These are phyloP conservation scores for Atalantia buxifolia DNA, from an alignment of 345 rosid species.

Conservation along the genomic window DNA sequence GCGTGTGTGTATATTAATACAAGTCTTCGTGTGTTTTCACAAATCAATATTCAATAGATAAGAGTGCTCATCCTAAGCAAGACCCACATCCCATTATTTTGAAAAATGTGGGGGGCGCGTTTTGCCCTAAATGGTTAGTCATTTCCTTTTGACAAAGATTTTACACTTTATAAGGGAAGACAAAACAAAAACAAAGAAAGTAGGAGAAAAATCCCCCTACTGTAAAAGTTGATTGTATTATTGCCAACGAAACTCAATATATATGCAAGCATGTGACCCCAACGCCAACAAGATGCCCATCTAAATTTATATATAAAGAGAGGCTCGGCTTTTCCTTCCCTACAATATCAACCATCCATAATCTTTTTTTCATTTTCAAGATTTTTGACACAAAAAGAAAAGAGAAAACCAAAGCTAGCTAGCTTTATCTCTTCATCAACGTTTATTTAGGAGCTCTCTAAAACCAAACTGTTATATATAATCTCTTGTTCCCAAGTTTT, in stretches of 20 bases:
- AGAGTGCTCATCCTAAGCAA: not conserved
- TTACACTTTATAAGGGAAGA: constrained; percentile 4
- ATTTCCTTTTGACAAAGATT: constrained; percentile 1
- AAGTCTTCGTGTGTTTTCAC: not conserved
- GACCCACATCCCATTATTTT: not conserved
- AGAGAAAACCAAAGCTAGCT: not conserved
- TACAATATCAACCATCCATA: not conserved
- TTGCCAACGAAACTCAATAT: not conserved
- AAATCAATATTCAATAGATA: not conserved
- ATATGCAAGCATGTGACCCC: not conserved
- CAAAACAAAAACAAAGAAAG: not conserved
- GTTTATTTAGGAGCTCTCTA: not conserved
- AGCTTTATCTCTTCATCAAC: not conserved
- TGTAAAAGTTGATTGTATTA: not conserved
- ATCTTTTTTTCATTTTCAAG: not conserved
- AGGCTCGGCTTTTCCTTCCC: not conserved
- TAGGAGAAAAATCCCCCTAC: constrained; percentile 10
- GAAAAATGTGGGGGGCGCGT: not conserved
- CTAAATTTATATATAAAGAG: not conserved
- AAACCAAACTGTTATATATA: not conserved
- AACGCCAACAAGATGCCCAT: not conserved
- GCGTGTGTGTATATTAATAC: too few species aligned
- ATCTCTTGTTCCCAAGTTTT: not conserved
- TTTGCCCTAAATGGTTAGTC: constrained; percentile 1
- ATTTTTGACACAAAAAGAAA: not conserved